Conservation (phyloP, 306 rosid species). For the Acacia confusa region DNA sequence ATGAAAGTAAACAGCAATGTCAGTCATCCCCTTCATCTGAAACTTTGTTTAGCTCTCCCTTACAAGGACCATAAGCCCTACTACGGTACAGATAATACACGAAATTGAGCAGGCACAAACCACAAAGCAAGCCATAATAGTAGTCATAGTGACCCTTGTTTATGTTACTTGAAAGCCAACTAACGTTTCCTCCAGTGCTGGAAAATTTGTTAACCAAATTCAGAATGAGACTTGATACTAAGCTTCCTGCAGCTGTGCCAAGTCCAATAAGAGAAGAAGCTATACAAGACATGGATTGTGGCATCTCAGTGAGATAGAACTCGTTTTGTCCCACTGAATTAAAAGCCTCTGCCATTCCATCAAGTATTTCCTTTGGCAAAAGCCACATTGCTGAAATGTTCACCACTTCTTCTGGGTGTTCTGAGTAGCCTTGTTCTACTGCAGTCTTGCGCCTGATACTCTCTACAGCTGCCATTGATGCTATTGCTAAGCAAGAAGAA, state of each 20-base stretch:
- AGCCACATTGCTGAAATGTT: background rate
- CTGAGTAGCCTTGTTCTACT: background rate
- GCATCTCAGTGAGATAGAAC: background rate
- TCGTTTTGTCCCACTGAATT: background rate
- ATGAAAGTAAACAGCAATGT: background rate
- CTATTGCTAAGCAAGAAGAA: background rate
- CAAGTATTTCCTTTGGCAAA: background rate
- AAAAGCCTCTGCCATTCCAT: background rate
- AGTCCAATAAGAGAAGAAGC: background rate
- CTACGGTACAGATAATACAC: constrained; percentile 25
- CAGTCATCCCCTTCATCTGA: background rate
- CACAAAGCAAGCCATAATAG: background rate
- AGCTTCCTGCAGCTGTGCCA: background rate
- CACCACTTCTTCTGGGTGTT: background rate
- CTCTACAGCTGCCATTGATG: background rate
- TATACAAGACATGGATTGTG: background rate
- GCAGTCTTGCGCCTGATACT: background rate
- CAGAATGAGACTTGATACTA: background rate
- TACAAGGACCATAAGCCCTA: constrained; percentile 31
- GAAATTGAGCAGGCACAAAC: constrained; percentile 1
- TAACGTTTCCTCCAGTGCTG: background rate
- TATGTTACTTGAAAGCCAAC: background rate
- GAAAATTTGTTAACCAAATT: background rate
- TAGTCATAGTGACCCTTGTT: background rate
- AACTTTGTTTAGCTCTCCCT: background rate